Evolutionary conservation across 2,329 filamentous ascomycete genomes (phyloP), one percentile per base, ranked within the genome.

Genomic region (Emmonsiellopsis sp.): DNA sequence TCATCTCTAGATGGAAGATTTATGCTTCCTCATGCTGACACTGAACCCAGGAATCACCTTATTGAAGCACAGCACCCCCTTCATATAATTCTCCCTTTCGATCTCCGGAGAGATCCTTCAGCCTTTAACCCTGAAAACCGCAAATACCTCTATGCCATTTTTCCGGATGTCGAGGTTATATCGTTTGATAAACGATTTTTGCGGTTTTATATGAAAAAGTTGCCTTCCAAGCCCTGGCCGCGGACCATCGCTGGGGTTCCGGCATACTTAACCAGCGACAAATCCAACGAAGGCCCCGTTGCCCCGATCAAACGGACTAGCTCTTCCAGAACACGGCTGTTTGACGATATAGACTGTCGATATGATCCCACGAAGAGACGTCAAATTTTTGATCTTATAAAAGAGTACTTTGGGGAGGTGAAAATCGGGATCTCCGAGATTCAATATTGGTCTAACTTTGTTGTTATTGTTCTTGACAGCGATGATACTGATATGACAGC

Each of bases 381-480:
- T 31, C 40, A 49, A 35, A 11, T 56, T 16, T 57, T 57, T 31
- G 13, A 53, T 2, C 11, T 58, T 31, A 44, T 55, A 16, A 45
- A 42, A n/a, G 35, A 51, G 31, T 57, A 57, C 41, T 59, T 58
- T 32, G n/a, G 16, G 5, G 11, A 44, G 26, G n/a, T n/a, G 9
- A 15, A 42, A 1, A 56, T 61, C 32, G 11, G 38, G 13, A 55
- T 59, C 2, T 56, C 51, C n/a, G 57, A 59, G 32, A 52, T 61
- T 7, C 57, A 58, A 32, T 58, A 47, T 31, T 59, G 57, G 58
- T 31, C 48, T 15, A 41, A 49, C 34, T 42, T 57, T 16, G 38
- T 59, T 34, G 44, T 58, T 7, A 53, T 61, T 26, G 57, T 59
- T 10, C 51, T 61, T 8, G 55, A 58, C 47, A 8, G 43, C 9